Evolutionary conservation across 2,329 filamentous ascomycete species (phyloP).

Genomic region (Fusarium setosum): DNA sequence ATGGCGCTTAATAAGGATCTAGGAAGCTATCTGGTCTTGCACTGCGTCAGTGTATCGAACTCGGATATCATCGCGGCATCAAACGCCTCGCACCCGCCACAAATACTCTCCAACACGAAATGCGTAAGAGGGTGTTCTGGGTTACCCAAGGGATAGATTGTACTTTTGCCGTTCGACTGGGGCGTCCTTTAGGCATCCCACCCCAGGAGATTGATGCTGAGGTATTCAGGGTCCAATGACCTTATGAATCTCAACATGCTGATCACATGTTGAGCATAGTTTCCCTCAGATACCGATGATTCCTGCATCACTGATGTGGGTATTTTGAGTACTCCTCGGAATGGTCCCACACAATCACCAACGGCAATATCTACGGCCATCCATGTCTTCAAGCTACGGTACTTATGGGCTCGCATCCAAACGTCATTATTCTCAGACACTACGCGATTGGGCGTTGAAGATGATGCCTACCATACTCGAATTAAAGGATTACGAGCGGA

Average conservation of each 20-base stretch:
- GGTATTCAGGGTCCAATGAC: neutral
- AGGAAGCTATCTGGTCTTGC: conserved; percentile 21
- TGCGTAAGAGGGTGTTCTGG: conserved; percentile 21
- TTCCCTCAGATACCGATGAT: conserved; percentile 12
- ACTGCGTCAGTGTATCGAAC: conserved; percentile 23
- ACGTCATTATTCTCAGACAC: conserved; percentile 2
- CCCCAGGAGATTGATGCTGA: conserved; percentile 18
- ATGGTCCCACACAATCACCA: neutral
- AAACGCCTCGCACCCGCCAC: neutral
- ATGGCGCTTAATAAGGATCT: neutral
- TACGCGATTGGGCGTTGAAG: neutral
- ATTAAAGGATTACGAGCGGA: neutral
- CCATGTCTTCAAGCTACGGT: conserved; percentile 10
- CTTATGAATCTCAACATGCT: too few relatives aligned
- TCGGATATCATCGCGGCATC: conserved; percentile 16
- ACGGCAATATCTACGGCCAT: conserved; percentile 10
- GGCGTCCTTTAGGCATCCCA: conserved; percentile 1
- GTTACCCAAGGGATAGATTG: conserved; percentile 12
- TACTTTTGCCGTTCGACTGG: conserved; percentile 4
- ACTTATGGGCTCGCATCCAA: conserved; percentile 11
- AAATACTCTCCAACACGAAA: conserved; percentile 4
- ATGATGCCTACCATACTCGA: neutral
- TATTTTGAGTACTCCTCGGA: neutral
- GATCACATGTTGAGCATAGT: neutral
- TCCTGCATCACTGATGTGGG: neutral